These are phyloP conservation scores for California macrophylla DNA, from an alignment of 441 rosid species.

Conservation along the genomic window DNA sequence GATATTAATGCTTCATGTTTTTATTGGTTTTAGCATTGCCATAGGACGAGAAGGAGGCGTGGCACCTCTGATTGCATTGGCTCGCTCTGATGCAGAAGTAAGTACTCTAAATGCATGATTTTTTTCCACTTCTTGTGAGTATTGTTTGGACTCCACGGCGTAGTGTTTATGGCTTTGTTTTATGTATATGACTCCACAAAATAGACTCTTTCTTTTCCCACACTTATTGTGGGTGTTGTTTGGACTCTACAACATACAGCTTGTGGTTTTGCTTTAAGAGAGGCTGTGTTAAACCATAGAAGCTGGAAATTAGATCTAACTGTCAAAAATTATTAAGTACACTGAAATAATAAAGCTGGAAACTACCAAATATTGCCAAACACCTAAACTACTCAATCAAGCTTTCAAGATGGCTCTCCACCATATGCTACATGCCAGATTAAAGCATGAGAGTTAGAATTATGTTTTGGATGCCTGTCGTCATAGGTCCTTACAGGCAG, in stretches of 20 bases:
- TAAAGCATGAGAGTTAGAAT: background rate
- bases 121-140: background rate
- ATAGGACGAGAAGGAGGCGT: slow-evolving; percentile 98
- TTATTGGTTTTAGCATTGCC: slow-evolving; percentile 49
- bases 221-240: background rate
- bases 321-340: background rate
- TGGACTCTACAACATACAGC: background rate
- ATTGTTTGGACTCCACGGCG: background rate
- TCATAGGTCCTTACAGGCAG: background rate
- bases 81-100: slow-evolving; percentile 81
- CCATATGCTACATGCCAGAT: background rate
- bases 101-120: slow-evolving; percentile 9
- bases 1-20: slow-evolving; percentile 11
- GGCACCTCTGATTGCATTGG: slow-evolving; percentile 75
- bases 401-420: background rate
- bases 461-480: background rate
- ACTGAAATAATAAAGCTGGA: background rate
- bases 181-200: no score
- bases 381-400: background rate
- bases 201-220: no score
- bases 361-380: background rate
- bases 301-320: background rate
- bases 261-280: background rate
- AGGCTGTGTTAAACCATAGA: background rate
- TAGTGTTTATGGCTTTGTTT: background rate